Evolutionary conservation across 257 asterid genomes (phyloP).

Genomic region (Pogostemon cablin): DNA sequence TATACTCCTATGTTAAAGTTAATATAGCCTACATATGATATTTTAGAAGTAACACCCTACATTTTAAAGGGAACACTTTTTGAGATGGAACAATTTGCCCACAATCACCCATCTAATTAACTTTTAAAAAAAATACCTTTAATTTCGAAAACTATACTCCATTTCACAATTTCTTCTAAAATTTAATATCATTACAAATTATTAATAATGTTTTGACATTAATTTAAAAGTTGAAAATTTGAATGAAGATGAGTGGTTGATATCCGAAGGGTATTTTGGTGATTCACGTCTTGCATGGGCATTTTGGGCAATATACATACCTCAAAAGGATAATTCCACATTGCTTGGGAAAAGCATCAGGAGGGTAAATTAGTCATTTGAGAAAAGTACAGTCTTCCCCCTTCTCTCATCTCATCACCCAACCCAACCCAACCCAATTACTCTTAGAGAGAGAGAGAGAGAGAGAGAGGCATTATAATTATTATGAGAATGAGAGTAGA

Average conservation of each 20-base stretch:
- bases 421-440: slow-evolving; percentile 27
- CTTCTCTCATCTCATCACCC: slow-evolving; percentile 17
- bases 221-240: not conserved
- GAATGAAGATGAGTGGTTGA: slow-evolving; percentile 3
- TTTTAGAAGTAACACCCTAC: no score
- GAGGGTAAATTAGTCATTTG: slow-evolving; percentile 24
- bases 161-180: no score
- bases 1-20: no score
- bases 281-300: not conserved
- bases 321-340: slow-evolving; percentile 16
- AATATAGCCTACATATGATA: no score
- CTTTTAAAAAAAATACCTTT: no score
- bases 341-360: slow-evolving; percentile 18
- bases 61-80: no score
- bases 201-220: not conserved
- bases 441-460: not conserved
- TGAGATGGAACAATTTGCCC: no score
- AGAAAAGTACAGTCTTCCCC: not conserved
- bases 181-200: no score
- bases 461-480: slow-evolving; percentile 42
- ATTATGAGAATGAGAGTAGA: slow-evolving; percentile 42
- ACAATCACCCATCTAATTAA: no score
- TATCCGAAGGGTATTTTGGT: not conserved
- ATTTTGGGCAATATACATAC: not conserved
- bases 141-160: no score